These are phyloP conservation scores for Arachis stenosperma DNA, from an alignment of 306 rosid genomes.

Conservation along the genomic window DNA sequence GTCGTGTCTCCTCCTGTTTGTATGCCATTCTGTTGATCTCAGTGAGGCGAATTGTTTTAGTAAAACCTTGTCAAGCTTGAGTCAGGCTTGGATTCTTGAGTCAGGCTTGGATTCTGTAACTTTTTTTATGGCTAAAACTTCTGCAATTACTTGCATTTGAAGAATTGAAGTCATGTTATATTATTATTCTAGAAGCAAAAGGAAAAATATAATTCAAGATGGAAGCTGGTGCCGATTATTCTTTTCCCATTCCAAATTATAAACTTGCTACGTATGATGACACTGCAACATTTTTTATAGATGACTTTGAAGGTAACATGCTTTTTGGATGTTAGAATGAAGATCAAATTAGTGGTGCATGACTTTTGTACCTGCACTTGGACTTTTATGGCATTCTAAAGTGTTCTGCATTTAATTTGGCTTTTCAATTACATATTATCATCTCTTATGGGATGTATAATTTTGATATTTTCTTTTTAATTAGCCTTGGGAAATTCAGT, in stretches of 20 bases:
- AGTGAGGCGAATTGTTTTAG: slow-evolving; percentile 25
- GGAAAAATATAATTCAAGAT: slow-evolving; percentile 70
- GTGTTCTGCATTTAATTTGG: background rate
- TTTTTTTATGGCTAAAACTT: background rate
- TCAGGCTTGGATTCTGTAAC: slow-evolving; percentile 16
- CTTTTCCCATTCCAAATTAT: slow-evolving; percentile 48
- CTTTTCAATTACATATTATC: background rate
- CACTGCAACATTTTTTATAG: slow-evolving; percentile 77
- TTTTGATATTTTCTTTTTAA: slow-evolving; percentile 19
- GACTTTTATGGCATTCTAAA: slow-evolving; percentile 22
- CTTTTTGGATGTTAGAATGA: slow-evolving; percentile 25
- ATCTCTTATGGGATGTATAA: slow-evolving; percentile 1
- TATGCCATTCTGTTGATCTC: slow-evolving; percentile 6
- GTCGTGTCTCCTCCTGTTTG: slow-evolving; percentile 2
- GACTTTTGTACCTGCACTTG: slow-evolving; percentile 10
- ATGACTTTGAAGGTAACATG: slow-evolving; percentile 87
- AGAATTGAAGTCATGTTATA: slow-evolving; percentile 19
- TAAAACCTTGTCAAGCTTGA: slow-evolving; percentile 18
- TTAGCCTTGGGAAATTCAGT: slow-evolving; percentile 83
- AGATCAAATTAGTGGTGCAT: slow-evolving; percentile 18
- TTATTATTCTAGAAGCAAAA: slow-evolving; percentile 60
- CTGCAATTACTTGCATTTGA: slow-evolving; percentile 4
- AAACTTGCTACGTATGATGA: slow-evolving; percentile 44
- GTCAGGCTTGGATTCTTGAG: background rate
- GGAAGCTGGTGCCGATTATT: slow-evolving; percentile 64